A percentile compares a stretch with the other conserved stretches of the same genome.
Conservation (phyloP, 768 basidiomycete species). For the Russula foetens region DNA sequence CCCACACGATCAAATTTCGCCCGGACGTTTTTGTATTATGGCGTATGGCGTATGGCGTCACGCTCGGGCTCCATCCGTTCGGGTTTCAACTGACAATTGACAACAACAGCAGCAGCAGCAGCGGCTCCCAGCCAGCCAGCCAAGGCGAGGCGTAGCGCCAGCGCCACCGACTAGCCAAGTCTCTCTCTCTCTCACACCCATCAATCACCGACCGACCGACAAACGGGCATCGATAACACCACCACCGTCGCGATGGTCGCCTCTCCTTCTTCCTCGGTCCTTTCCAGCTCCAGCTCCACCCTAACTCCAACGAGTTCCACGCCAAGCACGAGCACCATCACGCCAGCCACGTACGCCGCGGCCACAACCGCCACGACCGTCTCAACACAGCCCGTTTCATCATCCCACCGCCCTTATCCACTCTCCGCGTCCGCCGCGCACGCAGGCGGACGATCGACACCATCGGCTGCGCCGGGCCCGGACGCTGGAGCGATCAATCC, state of each 20-base stretch:
- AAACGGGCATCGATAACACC: neutral
- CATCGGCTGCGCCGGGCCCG: slow-evolving; percentile 11
- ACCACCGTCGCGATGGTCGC: neutral
- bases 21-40: too few relatives aligned
- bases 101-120: too few relatives aligned
- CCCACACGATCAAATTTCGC: too few relatives aligned
- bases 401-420: slow-evolving; percentile 14
- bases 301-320: slow-evolving; percentile 13
- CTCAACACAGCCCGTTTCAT: neutral
- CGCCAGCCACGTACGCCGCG: slow-evolving; percentile 15
- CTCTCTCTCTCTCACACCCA: neutral
- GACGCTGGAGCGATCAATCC: slow-evolving; percentile 31
- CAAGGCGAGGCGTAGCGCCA: neutral
- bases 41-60: too few relatives aligned
- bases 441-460: neutral
- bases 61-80: too few relatives aligned
- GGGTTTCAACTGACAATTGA: too few relatives aligned
- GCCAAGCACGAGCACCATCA: slow-evolving; percentile 14
- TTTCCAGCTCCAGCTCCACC: slow-evolving; percentile 10
- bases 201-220: neutral
- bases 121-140: too few relatives aligned
- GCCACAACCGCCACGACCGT: neutral
- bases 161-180: neutral
- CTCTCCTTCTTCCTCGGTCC: slow-evolving; percentile 13
- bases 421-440: slow-evolving; percentile 12